phyloP scores from a whole-genome alignment of 2,329 filamentous ascomycete genomes.

The Cryphonectria radicalis region DNA sequence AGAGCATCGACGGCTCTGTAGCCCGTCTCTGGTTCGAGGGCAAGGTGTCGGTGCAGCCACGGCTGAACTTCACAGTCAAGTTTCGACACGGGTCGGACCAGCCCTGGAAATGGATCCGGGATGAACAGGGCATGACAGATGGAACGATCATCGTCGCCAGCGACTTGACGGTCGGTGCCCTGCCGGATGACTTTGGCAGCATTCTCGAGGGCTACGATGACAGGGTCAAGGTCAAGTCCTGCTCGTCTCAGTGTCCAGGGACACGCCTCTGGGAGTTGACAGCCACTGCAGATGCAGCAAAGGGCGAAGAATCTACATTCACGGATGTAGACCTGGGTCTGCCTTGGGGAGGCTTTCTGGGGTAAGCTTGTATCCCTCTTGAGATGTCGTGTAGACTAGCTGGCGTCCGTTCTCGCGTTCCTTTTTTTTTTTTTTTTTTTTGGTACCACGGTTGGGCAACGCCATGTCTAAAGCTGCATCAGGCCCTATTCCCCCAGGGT shows the following conservation, averaged over 20 bases:
- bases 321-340: constrained; percentile 63
- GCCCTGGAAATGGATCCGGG: constrained; percentile 73
- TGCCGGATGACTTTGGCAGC: constrained; percentile 51
- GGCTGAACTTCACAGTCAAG: constrained; percentile 71
- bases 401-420: not conserved
- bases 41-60: constrained; percentile 51
- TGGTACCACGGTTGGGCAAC: not conserved
- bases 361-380: constrained; percentile 42
- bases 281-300: constrained; percentile 58
- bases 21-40: constrained; percentile 59
- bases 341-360: constrained; percentile 61
- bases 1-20: constrained; percentile 42
- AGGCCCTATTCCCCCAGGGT: not conserved
- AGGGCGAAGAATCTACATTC: constrained; percentile 61
- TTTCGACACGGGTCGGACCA: constrained; percentile 59
- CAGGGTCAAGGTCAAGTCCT: constrained; percentile 56
- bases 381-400: not conserved
- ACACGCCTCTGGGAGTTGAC: constrained; percentile 74
- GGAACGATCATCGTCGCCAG: constrained; percentile 62
- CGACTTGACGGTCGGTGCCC: constrained; percentile 35
- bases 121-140: constrained; percentile 66
- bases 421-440: not conserved
- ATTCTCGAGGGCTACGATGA: constrained; percentile 63
- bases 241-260: constrained; percentile 67
- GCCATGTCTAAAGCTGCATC: not conserved